phyloP scores from a whole-genome alignment of 345 rosid species.

The Ailanthus altissimus region DNA sequence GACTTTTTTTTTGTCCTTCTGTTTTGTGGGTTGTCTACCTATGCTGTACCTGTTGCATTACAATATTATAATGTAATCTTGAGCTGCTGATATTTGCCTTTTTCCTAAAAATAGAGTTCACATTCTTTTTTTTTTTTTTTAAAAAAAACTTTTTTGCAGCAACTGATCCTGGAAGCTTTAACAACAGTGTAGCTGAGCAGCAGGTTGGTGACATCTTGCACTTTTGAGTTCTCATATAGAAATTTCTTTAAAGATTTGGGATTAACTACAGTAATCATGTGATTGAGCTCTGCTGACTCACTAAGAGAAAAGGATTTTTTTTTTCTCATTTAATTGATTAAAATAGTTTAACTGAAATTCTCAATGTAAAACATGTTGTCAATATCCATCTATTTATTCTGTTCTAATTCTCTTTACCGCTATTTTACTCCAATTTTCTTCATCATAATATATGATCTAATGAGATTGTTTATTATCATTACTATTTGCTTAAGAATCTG shows the following conservation, averaged over 20 bases:
- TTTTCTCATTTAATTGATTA: neutral
- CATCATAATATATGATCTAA: neutral
- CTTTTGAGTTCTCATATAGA: neutral
- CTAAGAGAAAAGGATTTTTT: neutral
- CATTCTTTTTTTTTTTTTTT: neutral
- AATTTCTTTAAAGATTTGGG: conserved; percentile 1
- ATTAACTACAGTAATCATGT: neutral
- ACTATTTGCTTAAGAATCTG: neutral
- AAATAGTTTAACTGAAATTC: neutral
- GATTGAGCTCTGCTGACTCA: neutral
- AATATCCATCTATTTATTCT: neutral
- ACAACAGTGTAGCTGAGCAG: conserved; percentile 80
- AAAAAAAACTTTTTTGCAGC: conserved; percentile 39
- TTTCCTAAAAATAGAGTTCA: neutral
- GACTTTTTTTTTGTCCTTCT: too few relatives aligned
- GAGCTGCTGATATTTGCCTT: neutral
- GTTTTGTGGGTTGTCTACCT: neutral
- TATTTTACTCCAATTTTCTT: neutral
- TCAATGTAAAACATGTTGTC: neutral
- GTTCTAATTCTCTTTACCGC: neutral
- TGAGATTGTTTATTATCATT: neutral
- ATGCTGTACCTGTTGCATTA: neutral
- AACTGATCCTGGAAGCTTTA: conserved; percentile 81
- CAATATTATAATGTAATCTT: neutral
- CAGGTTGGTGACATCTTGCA: conserved; percentile 50